Evolutionary conservation across 139 green algal species (phyloP).

Genomic region (Auxenochlorella protothecoides): DNA sequence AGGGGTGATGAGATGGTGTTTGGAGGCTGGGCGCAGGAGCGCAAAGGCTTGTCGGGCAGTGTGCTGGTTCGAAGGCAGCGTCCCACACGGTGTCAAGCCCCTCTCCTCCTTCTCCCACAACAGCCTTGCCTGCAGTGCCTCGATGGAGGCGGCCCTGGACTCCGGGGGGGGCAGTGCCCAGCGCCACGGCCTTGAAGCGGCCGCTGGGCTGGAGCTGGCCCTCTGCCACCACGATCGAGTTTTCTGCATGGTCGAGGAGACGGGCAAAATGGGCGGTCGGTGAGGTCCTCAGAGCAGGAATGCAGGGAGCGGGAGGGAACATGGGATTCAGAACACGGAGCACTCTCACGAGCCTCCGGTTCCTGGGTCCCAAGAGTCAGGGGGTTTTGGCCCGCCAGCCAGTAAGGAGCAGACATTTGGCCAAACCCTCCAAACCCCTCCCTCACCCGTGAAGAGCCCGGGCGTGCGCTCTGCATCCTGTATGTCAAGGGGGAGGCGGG

Average conservation of each 20-base stretch:
- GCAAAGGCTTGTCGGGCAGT: background rate
- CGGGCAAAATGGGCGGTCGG: too few species aligned
- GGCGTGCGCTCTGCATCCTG: slow-evolving; percentile 32
- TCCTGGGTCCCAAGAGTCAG: too few species aligned
- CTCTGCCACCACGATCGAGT: slow-evolving; percentile 80
- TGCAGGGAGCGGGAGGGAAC: too few species aligned
- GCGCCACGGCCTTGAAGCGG: slow-evolving; percentile 49
- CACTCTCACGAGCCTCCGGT: too few species aligned
- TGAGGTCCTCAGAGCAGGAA: too few species aligned
- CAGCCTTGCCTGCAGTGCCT: slow-evolving; percentile 20
- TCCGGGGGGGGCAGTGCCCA: slow-evolving; percentile 69
- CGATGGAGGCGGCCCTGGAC: slow-evolving; percentile 34
- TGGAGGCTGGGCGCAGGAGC: background rate
- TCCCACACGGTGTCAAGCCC: background rate
- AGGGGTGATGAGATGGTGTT: too few species aligned
- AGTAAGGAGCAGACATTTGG: too few species aligned
- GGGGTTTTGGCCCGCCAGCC: too few species aligned
- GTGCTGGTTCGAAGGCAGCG: background rate
- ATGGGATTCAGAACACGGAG: too few species aligned
- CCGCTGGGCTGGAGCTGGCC: slow-evolving; percentile 54
- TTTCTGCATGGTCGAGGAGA: slow-evolving; percentile 40
- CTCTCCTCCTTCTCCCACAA: background rate
- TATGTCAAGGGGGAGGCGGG: slow-evolving; percentile 67
- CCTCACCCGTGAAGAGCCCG: slow-evolving; percentile 48
- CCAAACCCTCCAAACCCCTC: too few species aligned